Base-by-base conservation (phyloP, 2,329 filamentous ascomycete genomes). In the Bipolaris zeicola region DNA sequence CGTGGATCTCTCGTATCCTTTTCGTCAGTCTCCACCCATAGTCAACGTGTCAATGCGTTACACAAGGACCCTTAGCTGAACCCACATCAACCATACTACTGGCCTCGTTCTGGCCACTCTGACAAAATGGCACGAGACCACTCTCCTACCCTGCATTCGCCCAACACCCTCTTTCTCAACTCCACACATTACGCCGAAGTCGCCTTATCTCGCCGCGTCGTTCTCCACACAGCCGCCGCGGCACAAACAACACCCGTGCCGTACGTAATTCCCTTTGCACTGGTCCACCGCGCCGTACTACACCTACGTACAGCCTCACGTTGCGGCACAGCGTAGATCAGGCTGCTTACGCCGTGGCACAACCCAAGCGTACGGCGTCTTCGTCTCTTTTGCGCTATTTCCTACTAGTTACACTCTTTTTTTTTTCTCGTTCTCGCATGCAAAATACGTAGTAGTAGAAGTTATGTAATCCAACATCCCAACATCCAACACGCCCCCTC, bases 271-370 rank as follows among this genome's bases (percentile, higher is more conserved):
- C 42, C 42, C 31, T 14, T 26, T 7, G 7, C 20, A 41, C 26
- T n/a, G 20, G 13, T 41, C 22, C 20, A 22, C 38, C 38, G 26
- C 33, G 6, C 20, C 43, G 13, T 37, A 24, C 31, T 24, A 48
- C 24, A 16, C n/a, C n/a, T 24, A 24, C 22, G 22, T 24, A 24
- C 24, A 41, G n/a, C 14, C n/a, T 33, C 42, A 57, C 24, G 28
- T 48, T 49, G 51, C 51, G 51, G 53, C 37, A 56, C 46, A n/a
- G 41, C 4, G 26, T 16, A 26, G 11, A 49, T 22, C 37, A 48
- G 37, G 37, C 37, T 31, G 28, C 28, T 14, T 22, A 26, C n/a
- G 38, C 45, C 52, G 28, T 46, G 36, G 24, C 24, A 8, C n/a
- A 44, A 26, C 26, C 42, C 31, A 33, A 44, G 24, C 14, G 16